Percentiles rank a stretch among this genome's conserved stretches.
phyloP scores from a whole-genome alignment of 352 stramenopile species.

The Phytophthora hybrid region DNA sequence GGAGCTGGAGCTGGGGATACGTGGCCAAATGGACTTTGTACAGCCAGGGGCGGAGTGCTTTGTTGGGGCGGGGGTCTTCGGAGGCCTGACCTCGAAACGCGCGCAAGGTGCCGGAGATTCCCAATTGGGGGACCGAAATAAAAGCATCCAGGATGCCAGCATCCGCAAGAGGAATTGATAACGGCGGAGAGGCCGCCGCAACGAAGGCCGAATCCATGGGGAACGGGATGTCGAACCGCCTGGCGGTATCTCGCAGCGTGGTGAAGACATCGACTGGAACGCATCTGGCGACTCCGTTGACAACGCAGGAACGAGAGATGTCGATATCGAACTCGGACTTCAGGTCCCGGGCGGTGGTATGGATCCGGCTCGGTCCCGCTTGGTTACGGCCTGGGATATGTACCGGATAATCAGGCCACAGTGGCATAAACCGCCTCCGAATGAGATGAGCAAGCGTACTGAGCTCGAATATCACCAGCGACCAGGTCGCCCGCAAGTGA shows the following conservation, averaged over 20 bases:
- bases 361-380: background rate
- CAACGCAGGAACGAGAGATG: too few relatives aligned
- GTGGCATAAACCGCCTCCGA: background rate
- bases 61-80: background rate
- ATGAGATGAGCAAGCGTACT: background rate
- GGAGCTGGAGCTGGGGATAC: background rate
- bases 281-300: too few relatives aligned
- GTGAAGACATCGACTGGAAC: too few relatives aligned
- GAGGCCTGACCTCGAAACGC: background rate
- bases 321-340: background rate
- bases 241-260: too few relatives aligned
- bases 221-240: background rate
- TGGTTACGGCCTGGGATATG: background rate
- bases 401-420: background rate
- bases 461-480: constrained; percentile 9
- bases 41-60: background rate
- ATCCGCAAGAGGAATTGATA: too few relatives aligned
- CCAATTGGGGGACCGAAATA: too few relatives aligned
- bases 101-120: background rate
- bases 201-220: background rate
- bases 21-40: background rate
- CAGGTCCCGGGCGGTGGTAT: background rate
- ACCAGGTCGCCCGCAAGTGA: constrained; percentile 12
- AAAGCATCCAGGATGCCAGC: background rate
- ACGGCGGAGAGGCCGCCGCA: background rate